Evolutionary conservation across 2,329 filamentous ascomycete genomes (phyloP).

Genomic region (Coleophoma eucalyptorum): DNA sequence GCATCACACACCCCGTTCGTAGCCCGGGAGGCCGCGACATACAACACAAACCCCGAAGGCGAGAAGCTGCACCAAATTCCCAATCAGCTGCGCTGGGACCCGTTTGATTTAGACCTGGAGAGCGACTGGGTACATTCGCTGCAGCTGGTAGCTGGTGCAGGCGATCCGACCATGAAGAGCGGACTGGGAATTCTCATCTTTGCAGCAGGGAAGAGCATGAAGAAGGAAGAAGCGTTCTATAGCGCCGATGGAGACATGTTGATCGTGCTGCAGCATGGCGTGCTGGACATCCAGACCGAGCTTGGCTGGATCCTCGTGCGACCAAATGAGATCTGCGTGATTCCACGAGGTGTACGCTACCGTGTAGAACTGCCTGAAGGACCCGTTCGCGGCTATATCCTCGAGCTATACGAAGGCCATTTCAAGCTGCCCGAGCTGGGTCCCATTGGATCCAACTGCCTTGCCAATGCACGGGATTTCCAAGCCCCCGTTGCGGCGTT

Average conservation of each 20-base stretch:
- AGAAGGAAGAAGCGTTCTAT: slow-evolving; percentile 71
- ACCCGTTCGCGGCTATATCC: slow-evolving; percentile 67
- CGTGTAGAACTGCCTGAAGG: slow-evolving; percentile 62
- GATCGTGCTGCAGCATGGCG: slow-evolving; percentile 71
- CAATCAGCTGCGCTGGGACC: slow-evolving; percentile 74
- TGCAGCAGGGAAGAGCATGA: slow-evolving; percentile 76
- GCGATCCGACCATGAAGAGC: slow-evolving; percentile 73
- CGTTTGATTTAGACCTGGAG: slow-evolving; percentile 66
- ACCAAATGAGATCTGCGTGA: slow-evolving; percentile 73
- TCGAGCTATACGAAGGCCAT: slow-evolving; percentile 71
- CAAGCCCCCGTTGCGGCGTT: slow-evolving; percentile 68
- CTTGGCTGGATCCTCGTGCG: slow-evolving; percentile 71
- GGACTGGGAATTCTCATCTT: slow-evolving; percentile 81
- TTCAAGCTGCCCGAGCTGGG: slow-evolving; percentile 70
- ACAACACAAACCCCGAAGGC: slow-evolving; percentile 34
- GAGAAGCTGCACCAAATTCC: slow-evolving; percentile 63
- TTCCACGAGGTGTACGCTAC: slow-evolving; percentile 72
- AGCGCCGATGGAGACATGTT: slow-evolving; percentile 78
- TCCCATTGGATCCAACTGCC: slow-evolving; percentile 68
- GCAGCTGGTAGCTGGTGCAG: slow-evolving; percentile 71
- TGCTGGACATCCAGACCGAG: slow-evolving; percentile 74
- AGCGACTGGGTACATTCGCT: slow-evolving; percentile 63
- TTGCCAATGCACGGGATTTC: slow-evolving; percentile 76
- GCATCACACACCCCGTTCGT: slow-evolving; percentile 47
- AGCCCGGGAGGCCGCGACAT: slow-evolving; percentile 38